Conservation (phyloP, 1,284 basidiomycete species). For the Puccinia triticina region DNA sequence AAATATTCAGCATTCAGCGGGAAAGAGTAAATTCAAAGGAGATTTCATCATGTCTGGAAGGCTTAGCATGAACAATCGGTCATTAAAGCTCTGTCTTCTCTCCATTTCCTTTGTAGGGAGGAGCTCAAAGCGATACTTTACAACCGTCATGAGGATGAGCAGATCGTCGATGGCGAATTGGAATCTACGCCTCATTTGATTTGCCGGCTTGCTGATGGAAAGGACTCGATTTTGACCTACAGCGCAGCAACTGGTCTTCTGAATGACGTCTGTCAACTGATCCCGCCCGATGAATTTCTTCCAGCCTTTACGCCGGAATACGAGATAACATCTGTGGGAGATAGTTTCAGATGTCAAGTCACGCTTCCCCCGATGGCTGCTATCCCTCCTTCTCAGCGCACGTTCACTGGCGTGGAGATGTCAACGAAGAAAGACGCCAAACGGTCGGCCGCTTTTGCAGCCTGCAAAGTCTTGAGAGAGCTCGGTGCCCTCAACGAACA, state of each 20-base stretch:
- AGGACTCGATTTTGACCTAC: slow-evolving; percentile 72
- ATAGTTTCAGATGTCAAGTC: slow-evolving; percentile 68
- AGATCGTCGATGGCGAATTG: slow-evolving; percentile 70
- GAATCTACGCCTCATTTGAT: slow-evolving; percentile 62
- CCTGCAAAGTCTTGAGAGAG: slow-evolving; percentile 69
- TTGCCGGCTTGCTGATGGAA: slow-evolving; percentile 68
- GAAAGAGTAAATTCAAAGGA: slow-evolving; percentile 25
- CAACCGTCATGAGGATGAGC: slow-evolving; percentile 64
- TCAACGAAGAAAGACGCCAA: slow-evolving; percentile 72
- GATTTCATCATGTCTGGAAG: not conserved
- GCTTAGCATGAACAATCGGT: not conserved
- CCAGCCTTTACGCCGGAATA: slow-evolving; percentile 68
- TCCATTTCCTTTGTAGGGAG: slow-evolving; percentile 4
- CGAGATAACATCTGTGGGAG: slow-evolving; percentile 67
- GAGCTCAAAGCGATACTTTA: slow-evolving; percentile 58
- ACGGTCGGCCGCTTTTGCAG: slow-evolving; percentile 76
- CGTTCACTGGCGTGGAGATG: slow-evolving; percentile 63
- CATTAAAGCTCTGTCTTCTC: not conserved
- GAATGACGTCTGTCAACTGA: slow-evolving; percentile 72
- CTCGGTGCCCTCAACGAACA: slow-evolving; percentile 78
- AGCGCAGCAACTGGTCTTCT: slow-evolving; percentile 72
- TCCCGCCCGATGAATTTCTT: slow-evolving; percentile 73
- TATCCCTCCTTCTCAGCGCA: slow-evolving; percentile 66
- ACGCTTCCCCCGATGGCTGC: slow-evolving; percentile 71
- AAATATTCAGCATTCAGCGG: slow-evolving; percentile 38